phyloP scores from a whole-genome alignment of 352 stramenopile genomes.

The Phytophthora pinifolia region DNA sequence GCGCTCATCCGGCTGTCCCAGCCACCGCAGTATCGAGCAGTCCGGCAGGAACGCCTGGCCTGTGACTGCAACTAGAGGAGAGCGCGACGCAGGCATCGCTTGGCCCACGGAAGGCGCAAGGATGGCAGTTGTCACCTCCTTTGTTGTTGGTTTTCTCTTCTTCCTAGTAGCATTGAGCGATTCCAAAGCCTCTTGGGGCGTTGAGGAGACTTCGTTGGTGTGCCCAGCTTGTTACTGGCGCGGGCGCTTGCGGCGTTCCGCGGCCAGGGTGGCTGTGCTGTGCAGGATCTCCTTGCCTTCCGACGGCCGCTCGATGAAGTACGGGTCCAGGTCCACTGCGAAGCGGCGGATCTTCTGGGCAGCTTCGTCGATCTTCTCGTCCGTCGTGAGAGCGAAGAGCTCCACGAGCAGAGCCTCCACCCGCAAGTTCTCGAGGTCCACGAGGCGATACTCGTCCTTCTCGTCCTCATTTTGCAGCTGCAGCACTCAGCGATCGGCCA shows the following conservation, averaged over 20 bases:
- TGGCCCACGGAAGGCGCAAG: conserved; percentile 6
- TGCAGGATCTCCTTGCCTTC: conserved; percentile 86
- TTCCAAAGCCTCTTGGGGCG: no score
- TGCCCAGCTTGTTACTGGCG: conserved; percentile 49
- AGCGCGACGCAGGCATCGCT: not conserved
- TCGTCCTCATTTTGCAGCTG: conserved; percentile 82
- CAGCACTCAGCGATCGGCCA: no score
- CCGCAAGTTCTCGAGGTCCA: conserved; percentile 80
- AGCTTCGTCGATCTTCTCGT: conserved; percentile 85
- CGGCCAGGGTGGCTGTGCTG: conserved; percentile 77
- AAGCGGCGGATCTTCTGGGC: conserved; percentile 85
- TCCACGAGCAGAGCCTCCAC: conserved; percentile 87
- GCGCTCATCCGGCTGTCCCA: conserved; percentile 51
- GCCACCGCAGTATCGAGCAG: conserved; percentile 22
- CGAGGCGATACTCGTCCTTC: conserved; percentile 82
- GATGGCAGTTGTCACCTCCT: no score
- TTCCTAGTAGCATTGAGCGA: no score
- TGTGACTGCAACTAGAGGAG: conserved; percentile 56
- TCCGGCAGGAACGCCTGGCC: conserved; percentile 31
- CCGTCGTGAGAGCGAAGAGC: conserved; percentile 79
- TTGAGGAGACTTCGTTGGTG: no score
- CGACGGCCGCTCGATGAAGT: conserved; percentile 82
- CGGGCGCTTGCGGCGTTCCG: conserved; percentile 75
- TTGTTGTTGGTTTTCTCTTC: no score
- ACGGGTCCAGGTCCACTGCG: conserved; percentile 77